Evolutionary conservation across 1,139 yeast species (phyloP).

Genomic region (Pichia sp.): DNA sequence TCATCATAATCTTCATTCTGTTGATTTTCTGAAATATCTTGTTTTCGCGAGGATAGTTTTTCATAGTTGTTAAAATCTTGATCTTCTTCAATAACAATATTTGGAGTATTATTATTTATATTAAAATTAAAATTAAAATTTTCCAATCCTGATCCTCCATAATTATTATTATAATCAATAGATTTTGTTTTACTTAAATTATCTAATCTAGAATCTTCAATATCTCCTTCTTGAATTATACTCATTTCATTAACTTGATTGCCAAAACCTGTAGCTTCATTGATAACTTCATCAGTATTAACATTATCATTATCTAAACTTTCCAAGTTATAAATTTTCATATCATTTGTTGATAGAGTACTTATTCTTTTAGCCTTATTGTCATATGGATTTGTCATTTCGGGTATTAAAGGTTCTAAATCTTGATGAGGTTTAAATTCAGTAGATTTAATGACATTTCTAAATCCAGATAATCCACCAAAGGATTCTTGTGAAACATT

Average conservation of each 20-base stretch:
- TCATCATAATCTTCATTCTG: background rate
- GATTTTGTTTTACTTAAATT: background rate
- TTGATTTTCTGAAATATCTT: background rate
- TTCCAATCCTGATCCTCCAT: background rate
- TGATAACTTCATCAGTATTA: background rate
- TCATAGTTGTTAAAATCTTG: background rate
- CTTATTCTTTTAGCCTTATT: constrained; percentile 20
- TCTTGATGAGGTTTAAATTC: background rate
- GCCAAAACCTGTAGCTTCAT: background rate
- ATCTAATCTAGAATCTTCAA: constrained; percentile 10
- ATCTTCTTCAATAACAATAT: background rate
- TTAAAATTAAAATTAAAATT: background rate
- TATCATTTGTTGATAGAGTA: constrained; percentile 27
- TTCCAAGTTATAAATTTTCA: constrained; percentile 26
- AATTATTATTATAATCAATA: no score
- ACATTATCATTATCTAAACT: constrained; percentile 8
- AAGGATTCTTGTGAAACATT: constrained; percentile 12
- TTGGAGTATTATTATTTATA: background rate
- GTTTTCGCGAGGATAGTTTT: no score
- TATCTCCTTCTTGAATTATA: constrained; percentile 24
- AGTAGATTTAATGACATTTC: constrained; percentile 1
- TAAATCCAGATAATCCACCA: constrained; percentile 9
- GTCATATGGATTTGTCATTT: constrained; percentile 5
- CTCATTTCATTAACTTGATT: constrained; percentile 22
- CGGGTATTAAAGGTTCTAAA: constrained; percentile 3